These are phyloP conservation scores for Diaporthe humulicola DNA, from an alignment of 2,329 filamentous ascomycete species.

Conservation along the genomic window DNA sequence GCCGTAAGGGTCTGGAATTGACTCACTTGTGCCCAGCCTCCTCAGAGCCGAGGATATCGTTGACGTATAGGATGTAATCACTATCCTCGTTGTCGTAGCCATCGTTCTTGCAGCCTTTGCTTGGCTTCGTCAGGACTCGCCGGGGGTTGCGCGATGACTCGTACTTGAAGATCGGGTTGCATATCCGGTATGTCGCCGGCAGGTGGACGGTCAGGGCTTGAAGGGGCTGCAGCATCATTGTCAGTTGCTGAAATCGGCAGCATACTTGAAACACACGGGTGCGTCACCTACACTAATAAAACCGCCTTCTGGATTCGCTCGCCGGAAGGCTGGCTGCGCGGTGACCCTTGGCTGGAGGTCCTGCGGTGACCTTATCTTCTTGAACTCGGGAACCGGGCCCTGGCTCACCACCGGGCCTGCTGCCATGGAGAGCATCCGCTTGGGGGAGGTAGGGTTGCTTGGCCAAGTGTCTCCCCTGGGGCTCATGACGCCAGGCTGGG, in stretches of 20 bases:
- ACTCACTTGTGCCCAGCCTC: constrained; percentile 96
- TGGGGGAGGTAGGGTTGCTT: constrained; percentile 70
- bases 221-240: constrained; percentile 73
- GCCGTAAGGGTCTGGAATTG: neutral
- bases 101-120: constrained; percentile 98
- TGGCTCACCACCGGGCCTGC: constrained; percentile 60
- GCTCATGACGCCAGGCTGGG: constrained; percentile 74
- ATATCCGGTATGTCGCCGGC: constrained; percentile 96
- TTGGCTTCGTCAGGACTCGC: constrained; percentile 95
- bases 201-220: constrained; percentile 95
- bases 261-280: constrained; percentile 14
- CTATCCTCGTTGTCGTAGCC: constrained; percentile 99
- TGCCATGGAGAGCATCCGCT: constrained; percentile 63
- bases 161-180: constrained; percentile 98
- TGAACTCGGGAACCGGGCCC: constrained; percentile 88
- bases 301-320: constrained; percentile 95
- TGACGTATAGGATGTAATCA: constrained; percentile 99
- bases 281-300: constrained; percentile 87
- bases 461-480: constrained; percentile 72
- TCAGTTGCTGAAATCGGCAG: constrained; percentile 20
- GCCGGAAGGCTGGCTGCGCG: constrained; percentile 87
- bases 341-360: constrained; percentile 89
- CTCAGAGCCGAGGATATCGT: constrained; percentile 97
- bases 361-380: constrained; percentile 77
- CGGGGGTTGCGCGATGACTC: constrained; percentile 97